phyloP scores from a whole-genome alignment of 106 monocot species.

The Ottelia alismoides region DNA sequence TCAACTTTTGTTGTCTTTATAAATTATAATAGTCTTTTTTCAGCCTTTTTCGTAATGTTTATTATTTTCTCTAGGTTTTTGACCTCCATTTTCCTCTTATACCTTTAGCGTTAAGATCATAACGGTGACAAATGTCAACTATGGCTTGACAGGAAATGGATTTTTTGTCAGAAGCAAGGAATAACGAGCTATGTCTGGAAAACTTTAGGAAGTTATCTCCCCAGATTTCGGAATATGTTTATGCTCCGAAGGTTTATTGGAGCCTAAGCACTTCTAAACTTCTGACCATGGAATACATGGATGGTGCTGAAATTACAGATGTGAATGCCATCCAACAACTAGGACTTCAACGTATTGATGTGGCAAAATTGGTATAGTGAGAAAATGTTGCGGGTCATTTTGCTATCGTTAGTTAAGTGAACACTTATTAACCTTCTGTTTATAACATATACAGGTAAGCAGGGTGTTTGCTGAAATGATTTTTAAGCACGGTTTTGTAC shows the following conservation, averaged over 20 bases:
- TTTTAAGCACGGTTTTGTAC: slow-evolving; percentile 97
- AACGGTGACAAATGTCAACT: too few relatives aligned
- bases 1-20: too few relatives aligned
- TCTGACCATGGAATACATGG: slow-evolving; percentile 95
- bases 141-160: slow-evolving; percentile 62
- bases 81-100: too few relatives aligned
- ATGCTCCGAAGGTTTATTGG: slow-evolving; percentile 87
- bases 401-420: too few relatives aligned
- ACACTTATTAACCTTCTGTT: too few relatives aligned
- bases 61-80: too few relatives aligned
- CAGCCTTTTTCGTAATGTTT: too few relatives aligned
- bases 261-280: slow-evolving; percentile 71
- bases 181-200: slow-evolving; percentile 75
- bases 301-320: slow-evolving; percentile 85
- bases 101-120: too few relatives aligned
- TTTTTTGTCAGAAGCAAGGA: slow-evolving; percentile 85
- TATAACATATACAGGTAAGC: slow-evolving; percentile 37
- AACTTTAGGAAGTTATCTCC: slow-evolving; percentile 90
- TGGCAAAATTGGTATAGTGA: slow-evolving; percentile 71
- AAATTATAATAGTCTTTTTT: too few relatives aligned
- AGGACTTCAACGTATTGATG: slow-evolving; percentile 61
- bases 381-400: too few relatives aligned
- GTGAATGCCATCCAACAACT: slow-evolving; percentile 41
- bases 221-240: slow-evolving; percentile 58
- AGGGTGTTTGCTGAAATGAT: slow-evolving; percentile 91